Conservation (phyloP, 257 asterid species). For the Salvia rosmarinus region DNA sequence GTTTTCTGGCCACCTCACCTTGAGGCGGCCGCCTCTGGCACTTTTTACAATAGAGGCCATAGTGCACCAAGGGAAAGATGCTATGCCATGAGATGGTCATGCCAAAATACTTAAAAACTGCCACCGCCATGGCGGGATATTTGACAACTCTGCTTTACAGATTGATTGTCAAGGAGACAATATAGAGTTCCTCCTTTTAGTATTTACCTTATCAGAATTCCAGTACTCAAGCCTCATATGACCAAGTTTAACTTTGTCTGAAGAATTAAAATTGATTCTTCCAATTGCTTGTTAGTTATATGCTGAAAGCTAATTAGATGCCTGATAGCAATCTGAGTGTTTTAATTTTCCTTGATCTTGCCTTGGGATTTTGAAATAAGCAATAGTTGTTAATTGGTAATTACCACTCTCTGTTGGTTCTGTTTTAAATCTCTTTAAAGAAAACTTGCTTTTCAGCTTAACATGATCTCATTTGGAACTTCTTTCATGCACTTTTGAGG, state of each 20-base stretch:
- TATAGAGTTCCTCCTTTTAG: not conserved
- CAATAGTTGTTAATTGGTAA: not conserved
- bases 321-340: not conserved
- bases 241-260: not conserved
- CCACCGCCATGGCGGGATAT: too few relatives aligned
- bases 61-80: too few relatives aligned
- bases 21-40: too few relatives aligned
- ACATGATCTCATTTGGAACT: not conserved
- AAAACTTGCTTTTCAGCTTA: not conserved
- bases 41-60: too few relatives aligned
- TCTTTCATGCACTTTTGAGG: not conserved
- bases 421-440: not conserved
- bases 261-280: not conserved
- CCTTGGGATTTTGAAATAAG: not conserved
- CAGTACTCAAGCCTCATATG: not conserved
- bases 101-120: too few relatives aligned
- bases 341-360: not conserved
- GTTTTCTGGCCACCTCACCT: too few relatives aligned
- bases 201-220: not conserved
- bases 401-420: not conserved
- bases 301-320: not conserved
- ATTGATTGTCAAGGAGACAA: constrained; percentile 7
- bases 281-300: not conserved
- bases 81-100: too few relatives aligned
- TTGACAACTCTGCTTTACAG: too few relatives aligned